Percentiles rank a stretch among this genome's conserved stretches.
These are phyloP conservation scores for Diaporthe destruens DNA, from an alignment of 2,329 filamentous ascomycete species.

Conservation along the genomic window DNA sequence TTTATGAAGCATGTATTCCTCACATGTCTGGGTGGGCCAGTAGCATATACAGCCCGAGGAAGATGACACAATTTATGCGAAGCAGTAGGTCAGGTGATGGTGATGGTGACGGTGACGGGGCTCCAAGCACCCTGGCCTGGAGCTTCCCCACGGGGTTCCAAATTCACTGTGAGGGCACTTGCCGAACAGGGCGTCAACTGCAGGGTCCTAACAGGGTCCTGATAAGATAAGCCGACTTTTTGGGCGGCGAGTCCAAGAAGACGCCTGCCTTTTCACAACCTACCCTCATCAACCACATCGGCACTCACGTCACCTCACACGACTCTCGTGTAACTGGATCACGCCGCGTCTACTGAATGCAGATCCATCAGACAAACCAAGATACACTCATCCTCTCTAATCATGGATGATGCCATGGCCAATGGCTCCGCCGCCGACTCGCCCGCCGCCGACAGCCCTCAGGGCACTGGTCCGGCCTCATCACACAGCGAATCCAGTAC, in stretches of 20 bases:
- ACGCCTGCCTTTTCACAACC: background rate
- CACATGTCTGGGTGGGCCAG: background rate
- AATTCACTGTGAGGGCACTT: background rate
- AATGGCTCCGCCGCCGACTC: conserved; percentile 1
- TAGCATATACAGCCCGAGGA: background rate
- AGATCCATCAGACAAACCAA: background rate
- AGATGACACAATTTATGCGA: background rate
- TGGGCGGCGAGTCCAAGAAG: background rate
- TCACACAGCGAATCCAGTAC: conserved; percentile 39
- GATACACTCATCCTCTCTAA: background rate
- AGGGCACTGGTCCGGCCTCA: conserved; percentile 12
- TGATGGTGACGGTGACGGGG: background rate
- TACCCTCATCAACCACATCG: no score
- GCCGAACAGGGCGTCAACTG: background rate
- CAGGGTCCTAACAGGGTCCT: no score
- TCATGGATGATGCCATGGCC: conserved; percentile 22
- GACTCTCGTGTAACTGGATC: background rate
- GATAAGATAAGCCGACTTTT: conserved; percentile 33
- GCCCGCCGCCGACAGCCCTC: background rate
- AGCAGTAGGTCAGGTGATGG: background rate
- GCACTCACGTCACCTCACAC: background rate
- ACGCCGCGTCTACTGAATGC: background rate
- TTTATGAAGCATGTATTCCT: background rate
- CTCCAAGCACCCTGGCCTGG: background rate
- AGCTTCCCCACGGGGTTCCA: conserved; percentile 15